Conservation (phyloP, 805 yeast genomes). For the Kodamaea kaohsiungensis region DNA sequence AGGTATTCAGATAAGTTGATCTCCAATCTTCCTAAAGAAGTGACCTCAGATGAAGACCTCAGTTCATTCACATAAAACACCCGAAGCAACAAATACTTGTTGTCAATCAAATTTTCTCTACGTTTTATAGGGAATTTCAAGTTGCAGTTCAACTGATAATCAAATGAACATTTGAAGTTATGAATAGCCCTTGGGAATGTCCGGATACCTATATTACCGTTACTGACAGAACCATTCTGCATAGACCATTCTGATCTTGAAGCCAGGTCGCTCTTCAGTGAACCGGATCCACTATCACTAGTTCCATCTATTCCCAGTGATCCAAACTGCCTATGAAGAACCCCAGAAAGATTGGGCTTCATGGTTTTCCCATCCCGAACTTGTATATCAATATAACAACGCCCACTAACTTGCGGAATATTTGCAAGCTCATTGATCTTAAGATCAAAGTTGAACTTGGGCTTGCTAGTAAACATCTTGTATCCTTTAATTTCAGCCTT, state of each 20-base stretch:
- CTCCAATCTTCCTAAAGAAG: slow-evolving; percentile 63
- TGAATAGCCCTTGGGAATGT: slow-evolving; percentile 36
- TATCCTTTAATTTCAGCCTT: not conserved
- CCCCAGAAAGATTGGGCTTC: slow-evolving; percentile 14
- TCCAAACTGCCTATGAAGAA: slow-evolving; percentile 10
- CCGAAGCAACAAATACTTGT: slow-evolving; percentile 43
- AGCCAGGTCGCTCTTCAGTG: not conserved
- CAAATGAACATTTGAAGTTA: slow-evolving; percentile 41
- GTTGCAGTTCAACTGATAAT: slow-evolving; percentile 34
- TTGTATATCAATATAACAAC: slow-evolving; percentile 63
- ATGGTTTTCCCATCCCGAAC: slow-evolving; percentile 49
- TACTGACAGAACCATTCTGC: slow-evolving; percentile 7
- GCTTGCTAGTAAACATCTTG: slow-evolving; percentile 21
- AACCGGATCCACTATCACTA: not conserved
- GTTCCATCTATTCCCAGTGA: not conserved
- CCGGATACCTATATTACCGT: slow-evolving; percentile 29
- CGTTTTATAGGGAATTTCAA: slow-evolving; percentile 43
- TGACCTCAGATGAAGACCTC: slow-evolving; percentile 19
- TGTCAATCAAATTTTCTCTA: slow-evolving; percentile 38
- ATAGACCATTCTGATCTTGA: slow-evolving; percentile 2
- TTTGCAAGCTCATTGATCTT: slow-evolving; percentile 72
- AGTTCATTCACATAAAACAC: slow-evolving; percentile 31
- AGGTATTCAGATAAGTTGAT: slow-evolving; percentile 75
- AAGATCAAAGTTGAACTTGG: slow-evolving; percentile 63
- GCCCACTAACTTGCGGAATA: slow-evolving; percentile 77